phyloP scores from a whole-genome alignment of 352 stramenopile genomes.

The Phytophthora citrophthora region DNA sequence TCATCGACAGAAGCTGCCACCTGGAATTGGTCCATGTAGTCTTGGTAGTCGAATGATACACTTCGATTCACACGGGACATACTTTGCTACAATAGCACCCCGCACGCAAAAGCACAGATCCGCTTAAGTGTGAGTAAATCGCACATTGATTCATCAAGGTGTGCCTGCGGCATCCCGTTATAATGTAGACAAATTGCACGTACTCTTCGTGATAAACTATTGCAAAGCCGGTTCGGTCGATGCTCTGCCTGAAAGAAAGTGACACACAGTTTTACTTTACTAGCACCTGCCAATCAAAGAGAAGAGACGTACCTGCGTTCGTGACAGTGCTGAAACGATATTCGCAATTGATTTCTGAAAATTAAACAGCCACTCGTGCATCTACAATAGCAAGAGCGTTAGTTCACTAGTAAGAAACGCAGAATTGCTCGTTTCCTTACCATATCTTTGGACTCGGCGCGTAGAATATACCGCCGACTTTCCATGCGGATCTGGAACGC shows the following conservation, averaged over 20 bases:
- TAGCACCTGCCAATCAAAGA: background rate
- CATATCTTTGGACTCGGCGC: slow-evolving; percentile 82
- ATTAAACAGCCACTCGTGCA: slow-evolving; percentile 91
- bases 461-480: slow-evolving; percentile 79
- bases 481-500: slow-evolving; percentile 87
- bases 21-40: slow-evolving; percentile 51
- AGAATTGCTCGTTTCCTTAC: slow-evolving; percentile 34
- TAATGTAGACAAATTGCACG: slow-evolving; percentile 17
- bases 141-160: slow-evolving; percentile 10
- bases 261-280: slow-evolving; percentile 13
- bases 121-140: slow-evolving; percentile 23
- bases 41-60: slow-evolving; percentile 79
- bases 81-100: slow-evolving; percentile 40
- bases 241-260: slow-evolving; percentile 45
- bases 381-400: slow-evolving; percentile 44
- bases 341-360: slow-evolving; percentile 91
- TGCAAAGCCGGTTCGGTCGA: slow-evolving; percentile 55
- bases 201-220: slow-evolving; percentile 70
- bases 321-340: slow-evolving; percentile 80
- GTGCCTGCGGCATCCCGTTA: slow-evolving; percentile 2
- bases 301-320: slow-evolving; percentile 51
- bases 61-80: slow-evolving; percentile 77
- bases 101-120: slow-evolving; percentile 12
- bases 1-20: slow-evolving; percentile 48
- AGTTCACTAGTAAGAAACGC: slow-evolving; percentile 6